Percentiles rank a stretch among this genome's conserved stretches.
Conservation (phyloP, 225 moss, liverwort and hornwort genomes). For the Antitrichia curtipendula region DNA sequence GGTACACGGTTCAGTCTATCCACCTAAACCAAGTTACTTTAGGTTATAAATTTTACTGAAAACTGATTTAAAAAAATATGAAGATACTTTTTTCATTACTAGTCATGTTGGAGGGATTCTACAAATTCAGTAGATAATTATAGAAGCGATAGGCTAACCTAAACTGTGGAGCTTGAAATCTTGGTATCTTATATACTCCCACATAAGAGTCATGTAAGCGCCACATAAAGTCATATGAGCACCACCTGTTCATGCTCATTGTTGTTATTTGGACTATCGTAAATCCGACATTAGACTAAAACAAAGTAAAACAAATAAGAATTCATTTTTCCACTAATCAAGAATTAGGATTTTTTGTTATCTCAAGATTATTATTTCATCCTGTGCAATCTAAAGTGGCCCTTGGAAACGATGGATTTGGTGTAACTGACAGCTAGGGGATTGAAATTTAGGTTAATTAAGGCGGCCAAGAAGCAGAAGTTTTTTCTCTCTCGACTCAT, state of each 20-base stretch:
- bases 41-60: not conserved
- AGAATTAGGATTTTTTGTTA: not conserved
- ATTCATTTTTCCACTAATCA: not conserved
- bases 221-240: not conserved
- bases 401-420: not conserved
- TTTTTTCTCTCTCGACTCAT: constrained; percentile 61
- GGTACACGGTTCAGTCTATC: not conserved
- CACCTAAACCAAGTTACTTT: not conserved
- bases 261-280: not conserved
- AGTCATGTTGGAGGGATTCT: not conserved
- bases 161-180: not conserved
- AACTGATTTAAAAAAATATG: not conserved
- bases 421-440: not conserved
- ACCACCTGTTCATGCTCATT: not conserved
- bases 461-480: constrained; percentile 46
- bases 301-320: not conserved
- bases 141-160: not conserved
- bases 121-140: not conserved
- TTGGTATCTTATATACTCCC: not conserved
- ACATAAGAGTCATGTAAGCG: not conserved
- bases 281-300: not conserved
- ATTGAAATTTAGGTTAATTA: constrained; percentile 31
- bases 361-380: not conserved
- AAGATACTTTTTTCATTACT: not conserved
- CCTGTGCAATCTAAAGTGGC: not conserved